A percentile compares a stretch with the other conserved stretches of the same genome.
Conservation (phyloP, 768 basidiomycete species). For the Auricularia heimuer region DNA sequence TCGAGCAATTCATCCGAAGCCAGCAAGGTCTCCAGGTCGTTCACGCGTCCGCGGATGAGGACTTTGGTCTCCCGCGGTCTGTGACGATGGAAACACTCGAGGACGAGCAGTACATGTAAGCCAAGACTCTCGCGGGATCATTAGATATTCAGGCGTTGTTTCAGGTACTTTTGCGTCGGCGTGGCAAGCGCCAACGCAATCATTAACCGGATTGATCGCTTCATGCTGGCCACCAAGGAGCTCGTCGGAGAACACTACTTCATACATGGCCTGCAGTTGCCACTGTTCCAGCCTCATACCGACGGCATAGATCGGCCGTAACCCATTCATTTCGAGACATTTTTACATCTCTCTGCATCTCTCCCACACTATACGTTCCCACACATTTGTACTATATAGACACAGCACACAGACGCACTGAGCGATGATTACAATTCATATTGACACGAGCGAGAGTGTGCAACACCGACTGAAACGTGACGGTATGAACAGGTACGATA, state of each 20-base stretch:
- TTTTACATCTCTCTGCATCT: no score
- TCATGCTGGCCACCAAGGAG: conserved; percentile 78
- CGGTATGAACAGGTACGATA: no score
- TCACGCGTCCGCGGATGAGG: conserved; percentile 60
- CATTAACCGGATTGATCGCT: conserved; percentile 59
- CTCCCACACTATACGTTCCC: no score
- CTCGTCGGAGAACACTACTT: conserved; percentile 82
- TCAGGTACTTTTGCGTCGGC: conserved; percentile 61
- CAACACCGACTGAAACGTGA: no score
- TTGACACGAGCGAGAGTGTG: no score
- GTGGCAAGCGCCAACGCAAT: conserved; percentile 60
- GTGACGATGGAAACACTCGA: conserved; percentile 65
- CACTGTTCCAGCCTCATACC: neutral
- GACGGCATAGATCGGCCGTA: no score
- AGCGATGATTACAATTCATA: no score
- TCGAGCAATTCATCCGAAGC: conserved; percentile 35
- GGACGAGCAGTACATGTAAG: conserved; percentile 72
- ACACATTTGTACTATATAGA: no score
- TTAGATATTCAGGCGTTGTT: neutral
- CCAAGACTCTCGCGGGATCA: conserved; percentile 8
- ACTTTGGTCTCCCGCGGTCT: conserved; percentile 60
- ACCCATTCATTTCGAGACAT: no score
- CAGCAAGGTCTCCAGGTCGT: conserved; percentile 58
- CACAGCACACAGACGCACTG: no score
- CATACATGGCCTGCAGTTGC: conserved; percentile 43